Base-by-base conservation (phyloP, 78 protist species). In the Chrysochromulina tobinii region DNA sequence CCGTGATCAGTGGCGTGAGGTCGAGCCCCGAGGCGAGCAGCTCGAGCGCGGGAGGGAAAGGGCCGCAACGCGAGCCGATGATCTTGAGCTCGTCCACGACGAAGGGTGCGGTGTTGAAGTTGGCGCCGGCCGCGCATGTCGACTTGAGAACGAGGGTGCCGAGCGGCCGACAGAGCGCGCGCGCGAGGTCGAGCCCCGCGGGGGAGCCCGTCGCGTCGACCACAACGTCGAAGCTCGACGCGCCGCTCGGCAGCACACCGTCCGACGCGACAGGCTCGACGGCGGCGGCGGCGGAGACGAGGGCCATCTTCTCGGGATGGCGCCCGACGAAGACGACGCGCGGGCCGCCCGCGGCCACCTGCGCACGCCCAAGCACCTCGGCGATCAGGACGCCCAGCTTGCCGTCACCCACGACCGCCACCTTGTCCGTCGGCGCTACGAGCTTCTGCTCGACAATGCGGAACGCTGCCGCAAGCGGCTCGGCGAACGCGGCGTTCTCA, bases 171-270 rank as follows among this genome's bases (percentile, higher is more conserved):
- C 54, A 27, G 51, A 69, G 79, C 51, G 27, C 7, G 23, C 54
- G 27, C 18, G 54, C 4, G 12, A 69, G 79, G 27, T 69, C 51
- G 79, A 69, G 79, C 15, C 79, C 79, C 3, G 4, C 11, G 17
- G 79, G 79, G 11, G 51, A n/a, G 79, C 79, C 79, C 6, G 79
- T 69, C 51, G 79, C 79, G 79, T 69, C 79, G 51, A 69, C 79
- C 50, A 69, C 79, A 1, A 69, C 79, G 79, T 69, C 79, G 79
- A 69, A 69, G 23, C 14, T 21, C 79, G 27, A 5, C 11, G 27
- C 79, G 51, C 14, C 14, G 2, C 51, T 6, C 7, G 79, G 79
- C 51, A 27, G 51, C 51, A 51, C 79, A 9, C 14, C 27, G 15
- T 69, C 79, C 51, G 20, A 12, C 68, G 9, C 25, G 25, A 21